phyloP scores from a whole-genome alignment of 768 basidiomycete species.

The Lentinula lateritia region DNA sequence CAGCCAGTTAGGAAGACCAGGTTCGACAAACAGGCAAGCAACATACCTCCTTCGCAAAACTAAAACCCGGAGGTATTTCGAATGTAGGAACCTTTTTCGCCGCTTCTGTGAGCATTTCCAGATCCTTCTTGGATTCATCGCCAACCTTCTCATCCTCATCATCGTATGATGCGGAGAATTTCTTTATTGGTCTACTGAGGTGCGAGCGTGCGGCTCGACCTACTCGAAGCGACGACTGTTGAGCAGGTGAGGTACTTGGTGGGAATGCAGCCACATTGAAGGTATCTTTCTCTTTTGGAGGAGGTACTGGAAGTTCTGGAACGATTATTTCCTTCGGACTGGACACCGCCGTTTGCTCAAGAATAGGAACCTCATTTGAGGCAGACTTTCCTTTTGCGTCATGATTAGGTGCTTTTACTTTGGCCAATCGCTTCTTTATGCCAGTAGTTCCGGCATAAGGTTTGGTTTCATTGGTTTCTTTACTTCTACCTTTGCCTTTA shows the following conservation, averaged over 20 bases:
- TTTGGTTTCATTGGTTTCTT: slow-evolving; percentile 51
- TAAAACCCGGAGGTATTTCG: slow-evolving; percentile 58
- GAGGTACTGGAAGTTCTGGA: slow-evolving; percentile 10
- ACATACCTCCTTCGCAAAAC: slow-evolving; percentile 59
- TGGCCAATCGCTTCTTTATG: slow-evolving; percentile 70
- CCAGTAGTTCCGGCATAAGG: slow-evolving; percentile 78
- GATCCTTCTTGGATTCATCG: slow-evolving; percentile 37
- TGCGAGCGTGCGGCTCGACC: slow-evolving; percentile 59
- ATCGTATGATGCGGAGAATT: slow-evolving; percentile 65
- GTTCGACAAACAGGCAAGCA: slow-evolving; percentile 1
- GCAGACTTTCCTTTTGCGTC: slow-evolving; percentile 9
- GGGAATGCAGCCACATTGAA: slow-evolving; percentile 24
- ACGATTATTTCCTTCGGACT: neutral
- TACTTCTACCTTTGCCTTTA: slow-evolving; percentile 32
- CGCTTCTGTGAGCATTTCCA: slow-evolving; percentile 45
- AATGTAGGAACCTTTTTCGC: slow-evolving; percentile 52
- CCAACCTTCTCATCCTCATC: slow-evolving; percentile 44
- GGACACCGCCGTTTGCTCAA: neutral
- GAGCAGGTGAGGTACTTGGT: slow-evolving; percentile 23
- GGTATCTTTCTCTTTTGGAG: slow-evolving; percentile 14
- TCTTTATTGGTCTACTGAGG: slow-evolving; percentile 49
- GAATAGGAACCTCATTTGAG: neutral
- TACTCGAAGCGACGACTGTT: slow-evolving; percentile 56
- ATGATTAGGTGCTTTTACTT: slow-evolving; percentile 19
- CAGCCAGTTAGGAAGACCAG: neutral